These are phyloP conservation scores for Plasmodium knowlesi DNA, from an alignment of 169 alveolate species.

Conservation along the genomic window DNA sequence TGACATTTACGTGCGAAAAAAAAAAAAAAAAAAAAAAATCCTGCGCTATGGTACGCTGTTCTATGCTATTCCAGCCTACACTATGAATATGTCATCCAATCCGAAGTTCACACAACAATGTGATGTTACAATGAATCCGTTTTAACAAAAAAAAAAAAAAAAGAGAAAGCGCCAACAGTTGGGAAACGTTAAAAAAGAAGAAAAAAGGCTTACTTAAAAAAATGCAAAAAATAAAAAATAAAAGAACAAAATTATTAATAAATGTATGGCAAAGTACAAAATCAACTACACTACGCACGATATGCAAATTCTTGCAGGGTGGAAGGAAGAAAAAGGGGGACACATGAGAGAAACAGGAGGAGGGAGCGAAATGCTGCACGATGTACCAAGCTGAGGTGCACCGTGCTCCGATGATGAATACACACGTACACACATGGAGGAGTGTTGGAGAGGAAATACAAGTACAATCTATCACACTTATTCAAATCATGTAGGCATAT, in stretches of 20 bases:
- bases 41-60: background rate
- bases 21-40: constrained; percentile 17
- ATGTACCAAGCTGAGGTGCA: background rate
- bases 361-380: background rate
- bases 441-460: background rate
- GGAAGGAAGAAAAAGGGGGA: background rate
- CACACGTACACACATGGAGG: background rate
- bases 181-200: background rate
- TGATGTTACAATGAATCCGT: background rate
- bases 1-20: background rate
- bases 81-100: background rate
- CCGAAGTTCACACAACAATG: background rate
- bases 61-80: background rate
- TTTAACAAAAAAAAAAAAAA: constrained; percentile 12
- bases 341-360: background rate
- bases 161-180: background rate
- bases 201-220: background rate
- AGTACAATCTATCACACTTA: background rate
- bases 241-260: background rate
- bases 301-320: background rate
- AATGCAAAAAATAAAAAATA: background rate
- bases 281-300: background rate
- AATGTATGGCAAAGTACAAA: background rate
- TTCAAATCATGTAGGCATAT: background rate
- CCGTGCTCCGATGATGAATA: background rate